These are phyloP conservation scores for Abrus precatorius DNA, from an alignment of 306 rosid genomes.

Conservation along the genomic window DNA sequence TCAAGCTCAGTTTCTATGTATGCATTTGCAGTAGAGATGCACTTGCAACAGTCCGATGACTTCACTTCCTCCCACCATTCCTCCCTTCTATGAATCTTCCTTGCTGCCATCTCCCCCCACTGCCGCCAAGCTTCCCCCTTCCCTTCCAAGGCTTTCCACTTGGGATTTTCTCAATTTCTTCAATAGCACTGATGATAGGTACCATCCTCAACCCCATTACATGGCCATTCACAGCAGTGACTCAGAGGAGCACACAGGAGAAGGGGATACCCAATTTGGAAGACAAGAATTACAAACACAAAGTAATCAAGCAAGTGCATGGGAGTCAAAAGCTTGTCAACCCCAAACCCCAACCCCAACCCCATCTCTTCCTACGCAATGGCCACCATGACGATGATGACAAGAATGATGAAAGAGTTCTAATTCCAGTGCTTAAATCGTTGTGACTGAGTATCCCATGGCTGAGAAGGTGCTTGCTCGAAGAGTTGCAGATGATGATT, in stretches of 20 bases:
- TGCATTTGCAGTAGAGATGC: no score
- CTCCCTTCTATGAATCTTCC: slow-evolving; percentile 51
- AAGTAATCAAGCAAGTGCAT: slow-evolving; percentile 86
- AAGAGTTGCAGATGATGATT: no score
- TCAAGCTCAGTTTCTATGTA: no score
- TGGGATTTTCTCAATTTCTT: slow-evolving; percentile 88
- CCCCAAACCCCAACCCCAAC: slow-evolving; percentile 23
- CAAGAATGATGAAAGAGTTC: background rate
- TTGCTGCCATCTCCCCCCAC: slow-evolving; percentile 40
- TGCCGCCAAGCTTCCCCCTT: slow-evolving; percentile 83
- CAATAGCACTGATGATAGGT: slow-evolving; percentile 52
- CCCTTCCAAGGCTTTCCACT: slow-evolving; percentile 76
- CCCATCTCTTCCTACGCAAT: background rate
- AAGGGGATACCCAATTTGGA: slow-evolving; percentile 99
- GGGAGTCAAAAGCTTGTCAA: slow-evolving; percentile 66
- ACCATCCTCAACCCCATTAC: slow-evolving; percentile 57
- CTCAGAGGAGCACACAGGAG: slow-evolving; percentile 76
- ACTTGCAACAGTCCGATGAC: slow-evolving; percentile 15
- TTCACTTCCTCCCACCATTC: slow-evolving; percentile 55
- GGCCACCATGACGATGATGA: slow-evolving; percentile 10
- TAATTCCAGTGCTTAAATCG: no score
- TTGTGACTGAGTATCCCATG: no score
- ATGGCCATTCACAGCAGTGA: slow-evolving; percentile 83
- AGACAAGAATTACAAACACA: slow-evolving; percentile 72
- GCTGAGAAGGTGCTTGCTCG: no score